Evolutionary conservation across 2,329 filamentous ascomycete genomes (phyloP).

Genomic region (Venturiaceae sp.): DNA sequence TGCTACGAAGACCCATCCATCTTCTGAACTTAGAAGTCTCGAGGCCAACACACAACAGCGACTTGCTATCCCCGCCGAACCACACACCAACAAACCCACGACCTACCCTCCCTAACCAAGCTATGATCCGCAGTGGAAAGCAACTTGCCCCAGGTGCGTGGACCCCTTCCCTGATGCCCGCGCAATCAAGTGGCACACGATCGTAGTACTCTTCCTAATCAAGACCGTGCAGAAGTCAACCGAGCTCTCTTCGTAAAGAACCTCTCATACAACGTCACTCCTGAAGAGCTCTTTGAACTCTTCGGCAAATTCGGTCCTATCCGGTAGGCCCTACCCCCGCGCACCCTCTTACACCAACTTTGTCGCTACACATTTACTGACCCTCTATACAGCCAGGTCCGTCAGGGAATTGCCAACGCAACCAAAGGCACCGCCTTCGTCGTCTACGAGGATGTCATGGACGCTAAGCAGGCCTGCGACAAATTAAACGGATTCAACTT

Average conservation of each 20-base stretch:
- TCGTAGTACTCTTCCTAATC: background rate
- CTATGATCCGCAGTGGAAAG: conserved; percentile 92
- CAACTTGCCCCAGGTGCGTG: conserved; percentile 64
- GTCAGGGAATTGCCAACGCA: conserved; percentile 92
- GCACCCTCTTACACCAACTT: background rate
- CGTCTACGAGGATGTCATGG: conserved; percentile 98
- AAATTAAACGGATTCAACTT: conserved; percentile 99
- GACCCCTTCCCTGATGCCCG: background rate
- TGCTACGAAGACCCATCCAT: too few species aligned
- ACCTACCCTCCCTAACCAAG: conserved; percentile 36
- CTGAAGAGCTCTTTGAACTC: conserved; percentile 95
- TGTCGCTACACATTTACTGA: background rate
- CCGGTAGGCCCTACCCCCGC: conserved; percentile 51
- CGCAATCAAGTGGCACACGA: background rate
- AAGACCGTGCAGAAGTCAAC: background rate
- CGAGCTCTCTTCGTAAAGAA: conserved; percentile 99
- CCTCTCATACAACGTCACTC: conserved; percentile 98
- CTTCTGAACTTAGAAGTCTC: too few species aligned
- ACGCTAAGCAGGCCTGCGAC: conserved; percentile 97
- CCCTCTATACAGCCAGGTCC: conserved; percentile 66
- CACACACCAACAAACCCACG: conserved; percentile 1
- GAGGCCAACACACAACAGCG: background rate
- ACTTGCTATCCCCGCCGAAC: background rate
- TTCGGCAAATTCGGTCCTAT: conserved; percentile 97
- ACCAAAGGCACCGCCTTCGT: conserved; percentile 99